Conservation (phyloP, 2,329 filamentous ascomycete genomes). For the Passalora sequoiae region DNA sequence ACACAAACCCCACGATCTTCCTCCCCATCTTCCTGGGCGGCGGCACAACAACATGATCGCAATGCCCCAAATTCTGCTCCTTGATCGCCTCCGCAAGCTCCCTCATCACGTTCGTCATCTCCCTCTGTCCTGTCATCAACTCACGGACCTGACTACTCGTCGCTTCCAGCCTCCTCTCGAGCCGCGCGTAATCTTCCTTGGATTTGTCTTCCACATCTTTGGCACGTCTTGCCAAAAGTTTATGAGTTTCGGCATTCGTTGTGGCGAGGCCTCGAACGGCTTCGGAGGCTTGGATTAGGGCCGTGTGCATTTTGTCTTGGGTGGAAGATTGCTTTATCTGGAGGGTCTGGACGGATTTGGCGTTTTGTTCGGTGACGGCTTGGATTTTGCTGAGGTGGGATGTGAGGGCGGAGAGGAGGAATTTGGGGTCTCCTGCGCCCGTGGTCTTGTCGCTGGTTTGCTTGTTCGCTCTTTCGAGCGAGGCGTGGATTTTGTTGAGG, state of each 20-base stretch:
- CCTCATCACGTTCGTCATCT: constrained; percentile 26
- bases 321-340: neutral
- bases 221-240: constrained; percentile 8
- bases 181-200: constrained; percentile 5
- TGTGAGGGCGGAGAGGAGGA: constrained; percentile 26
- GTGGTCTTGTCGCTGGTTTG: constrained; percentile 5
- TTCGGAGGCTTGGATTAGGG: neutral
- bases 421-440: constrained; percentile 23
- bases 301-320: constrained; percentile 11
- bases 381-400: constrained; percentile 30
- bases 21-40: constrained; percentile 30
- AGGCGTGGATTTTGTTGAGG: constrained; percentile 20
- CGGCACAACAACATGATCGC: constrained; percentile 30
- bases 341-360: constrained; percentile 20
- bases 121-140: constrained; percentile 25
- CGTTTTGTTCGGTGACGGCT: constrained; percentile 28
- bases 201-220: constrained; percentile 6
- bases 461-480: constrained; percentile 17
- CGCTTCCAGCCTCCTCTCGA: constrained; percentile 21
- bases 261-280: constrained; percentile 27
- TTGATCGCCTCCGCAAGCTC: constrained; percentile 23
- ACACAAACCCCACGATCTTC: constrained; percentile 31
- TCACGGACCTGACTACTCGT: constrained; percentile 25
- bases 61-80: constrained; percentile 18
- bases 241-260: constrained; percentile 24